phyloP scores from a whole-genome alignment of 108 stramenopile genomes.

The Cyclostephanos invisitatus region DNA sequence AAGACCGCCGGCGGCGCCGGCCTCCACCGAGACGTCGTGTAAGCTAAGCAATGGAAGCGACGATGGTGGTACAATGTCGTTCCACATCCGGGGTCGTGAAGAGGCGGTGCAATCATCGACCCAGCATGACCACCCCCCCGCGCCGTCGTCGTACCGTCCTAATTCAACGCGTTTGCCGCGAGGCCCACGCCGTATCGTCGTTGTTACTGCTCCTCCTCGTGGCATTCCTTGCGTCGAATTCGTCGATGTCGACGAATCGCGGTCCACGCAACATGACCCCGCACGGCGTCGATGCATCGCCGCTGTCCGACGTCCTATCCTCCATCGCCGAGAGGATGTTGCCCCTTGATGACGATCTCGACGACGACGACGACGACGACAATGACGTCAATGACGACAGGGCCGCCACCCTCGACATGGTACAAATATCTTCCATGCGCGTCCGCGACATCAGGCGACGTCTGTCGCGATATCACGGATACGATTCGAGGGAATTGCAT shows the following conservation, averaged over 20 bases:
- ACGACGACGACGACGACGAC: slow-evolving; percentile 11
- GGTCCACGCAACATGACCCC: slow-evolving; percentile 4
- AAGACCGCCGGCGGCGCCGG: too few relatives aligned
- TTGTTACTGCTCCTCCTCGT: too few relatives aligned
- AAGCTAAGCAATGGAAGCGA: too few relatives aligned
- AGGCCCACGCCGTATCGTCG: too few relatives aligned
- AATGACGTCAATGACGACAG: slow-evolving; percentile 8
- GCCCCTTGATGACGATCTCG: slow-evolving; percentile 25
- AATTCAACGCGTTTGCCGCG: too few relatives aligned
- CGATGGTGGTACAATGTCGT: too few relatives aligned
- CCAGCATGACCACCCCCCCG: too few relatives aligned
- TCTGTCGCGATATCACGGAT: slow-evolving; percentile 71
- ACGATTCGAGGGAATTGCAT: slow-evolving; percentile 76
- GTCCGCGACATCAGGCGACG: slow-evolving; percentile 83
- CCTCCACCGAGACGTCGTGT: too few relatives aligned
- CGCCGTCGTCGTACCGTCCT: too few relatives aligned
- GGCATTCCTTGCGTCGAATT: too few relatives aligned
- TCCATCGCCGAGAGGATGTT: slow-evolving; percentile 19
- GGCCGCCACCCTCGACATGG: slow-evolving; percentile 56
- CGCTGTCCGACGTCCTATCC: slow-evolving; percentile 22
- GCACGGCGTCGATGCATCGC: slow-evolving; percentile 17
- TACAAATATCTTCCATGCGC: slow-evolving; percentile 76
- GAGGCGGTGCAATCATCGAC: too few relatives aligned
- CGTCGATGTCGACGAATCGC: slow-evolving; percentile 1
- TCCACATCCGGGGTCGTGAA: too few relatives aligned